Evolutionary conservation across 257 asterid species (phyloP).

Genomic region (Petunia axillaris): DNA sequence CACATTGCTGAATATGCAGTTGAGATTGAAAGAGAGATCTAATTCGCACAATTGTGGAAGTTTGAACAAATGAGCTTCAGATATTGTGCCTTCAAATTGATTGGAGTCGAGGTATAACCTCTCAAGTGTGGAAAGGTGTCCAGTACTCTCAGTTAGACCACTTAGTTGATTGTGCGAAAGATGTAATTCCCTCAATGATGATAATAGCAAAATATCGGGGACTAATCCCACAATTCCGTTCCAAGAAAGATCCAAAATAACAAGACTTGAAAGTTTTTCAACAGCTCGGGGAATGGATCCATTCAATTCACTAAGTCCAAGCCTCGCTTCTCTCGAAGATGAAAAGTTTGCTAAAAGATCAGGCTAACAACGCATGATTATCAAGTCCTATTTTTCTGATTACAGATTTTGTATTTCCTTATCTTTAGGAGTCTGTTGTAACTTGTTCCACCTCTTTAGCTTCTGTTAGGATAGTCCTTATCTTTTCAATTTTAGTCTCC

Average conservation of each 20-base stretch:
- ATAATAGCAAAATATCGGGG: conserved; percentile 26
- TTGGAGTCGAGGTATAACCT: conserved; percentile 32
- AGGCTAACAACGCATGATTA: too few species aligned
- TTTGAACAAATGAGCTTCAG: conserved; percentile 23
- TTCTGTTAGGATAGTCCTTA: too few species aligned
- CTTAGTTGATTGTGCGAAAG: conserved; percentile 28
- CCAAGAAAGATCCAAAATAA: conserved; percentile 4
- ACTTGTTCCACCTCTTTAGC: too few species aligned
- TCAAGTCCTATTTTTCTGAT: too few species aligned
- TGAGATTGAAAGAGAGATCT: conserved; percentile 22
- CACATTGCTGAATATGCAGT: neutral
- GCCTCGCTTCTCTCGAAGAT: conserved; percentile 9
- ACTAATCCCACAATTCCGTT: conserved; percentile 16
- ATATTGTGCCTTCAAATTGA: conserved; percentile 31
- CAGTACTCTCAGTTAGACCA: conserved; percentile 27
- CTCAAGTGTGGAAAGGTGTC: conserved; percentile 24
- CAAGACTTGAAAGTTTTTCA: conserved; percentile 25
- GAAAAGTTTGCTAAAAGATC: conserved; percentile 19
- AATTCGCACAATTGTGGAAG: neutral
- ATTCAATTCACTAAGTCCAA: neutral
- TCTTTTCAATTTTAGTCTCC: too few species aligned
- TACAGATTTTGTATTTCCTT: too few species aligned
- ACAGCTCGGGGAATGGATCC: neutral
- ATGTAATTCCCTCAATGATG: neutral
- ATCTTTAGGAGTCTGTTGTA: too few species aligned